Conservation (phyloP, 805 yeast genomes). For the Candida rishiriensis region DNA sequence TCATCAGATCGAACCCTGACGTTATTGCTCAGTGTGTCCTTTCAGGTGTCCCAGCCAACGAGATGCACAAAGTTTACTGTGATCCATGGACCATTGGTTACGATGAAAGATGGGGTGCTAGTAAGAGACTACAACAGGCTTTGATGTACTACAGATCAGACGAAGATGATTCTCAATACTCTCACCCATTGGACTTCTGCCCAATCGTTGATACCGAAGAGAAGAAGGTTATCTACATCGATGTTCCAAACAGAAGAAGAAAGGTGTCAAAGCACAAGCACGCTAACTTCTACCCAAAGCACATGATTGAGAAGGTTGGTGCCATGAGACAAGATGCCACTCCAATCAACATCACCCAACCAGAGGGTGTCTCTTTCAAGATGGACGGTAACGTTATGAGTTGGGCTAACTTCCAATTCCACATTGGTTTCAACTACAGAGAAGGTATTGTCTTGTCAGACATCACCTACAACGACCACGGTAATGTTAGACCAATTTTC, state of each 20-base stretch:
- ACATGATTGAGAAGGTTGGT: conserved; percentile 56
- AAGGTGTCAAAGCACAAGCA: conserved; percentile 65
- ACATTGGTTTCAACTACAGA: conserved; percentile 80
- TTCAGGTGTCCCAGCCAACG: conserved; percentile 61
- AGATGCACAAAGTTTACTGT: conserved; percentile 58
- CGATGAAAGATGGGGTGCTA: conserved; percentile 71
- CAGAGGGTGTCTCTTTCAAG: conserved; percentile 76
- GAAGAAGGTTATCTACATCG: conserved; percentile 65
- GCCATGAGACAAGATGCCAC: conserved; percentile 58
- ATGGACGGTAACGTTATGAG: conserved; percentile 64
- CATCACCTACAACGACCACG: conserved; percentile 70
- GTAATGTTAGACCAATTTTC: conserved; percentile 67
- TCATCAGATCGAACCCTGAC: conserved; percentile 63
- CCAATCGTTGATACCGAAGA: conserved; percentile 77
- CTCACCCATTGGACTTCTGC: conserved; percentile 76
- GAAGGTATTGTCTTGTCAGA: conserved; percentile 80
- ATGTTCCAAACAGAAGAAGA: conserved; percentile 71
- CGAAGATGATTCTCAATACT: conserved; percentile 66
- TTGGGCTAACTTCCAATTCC: conserved; percentile 77
- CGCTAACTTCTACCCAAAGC: conserved; percentile 66
- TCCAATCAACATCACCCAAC: conserved; percentile 71
- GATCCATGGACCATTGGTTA: conserved; percentile 67
- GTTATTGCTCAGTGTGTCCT: conserved; percentile 70
- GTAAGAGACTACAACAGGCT: conserved; percentile 74
- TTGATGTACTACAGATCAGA: conserved; percentile 70